Evolutionary conservation across 805 yeast species (phyloP), one percentile per base, ranked within the genome.

Genomic region (Hanseniaspora taiwanica): DNA sequence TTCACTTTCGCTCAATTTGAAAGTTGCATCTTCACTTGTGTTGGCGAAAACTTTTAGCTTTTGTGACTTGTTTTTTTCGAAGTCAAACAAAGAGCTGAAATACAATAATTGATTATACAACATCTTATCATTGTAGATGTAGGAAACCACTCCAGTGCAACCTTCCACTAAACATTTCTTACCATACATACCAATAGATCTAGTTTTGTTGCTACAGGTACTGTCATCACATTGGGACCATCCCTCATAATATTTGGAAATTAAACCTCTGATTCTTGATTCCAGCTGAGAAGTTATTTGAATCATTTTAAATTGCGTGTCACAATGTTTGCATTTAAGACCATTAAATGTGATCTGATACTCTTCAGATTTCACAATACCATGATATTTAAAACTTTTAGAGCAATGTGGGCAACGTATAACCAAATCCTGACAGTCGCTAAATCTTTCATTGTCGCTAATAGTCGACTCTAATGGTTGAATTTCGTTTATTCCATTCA

Each of bases 171-270:
- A 67, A 58, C 97, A 86, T 48, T 89, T 71, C 49, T 78, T 75
- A 40, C 97, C 97, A 53, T 83, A 85, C 3, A 87, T 96, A 17
- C 87, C 76, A 19, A 91, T 71, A 54, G 87, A 94, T 46, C 95
- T 69, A 0, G 96, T 87, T 13, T 68, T 68, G 40, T 74, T 66
- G 2, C 81, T 83, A 62, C 97, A 89, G 1, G 91, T 71, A 5
- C 76, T 55, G 51, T 91, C 96, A 56, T 82, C 93, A 63, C 99
- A 91, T 0, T 59, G 62, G 36, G 86, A 63, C 84, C 91, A 76
- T 4, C 87, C 89, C n/a, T 82, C 77, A 56, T 91, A 91, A 58
- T 87, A 91, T 24, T 68, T 55, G 1, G 86, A 69, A 38, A 89
- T 76, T 47, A 77, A 81, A 4, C 65, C 59, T 42, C 96, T 68